Conservation (phyloP, 768 basidiomycete genomes). For the Russula sp. region DNA sequence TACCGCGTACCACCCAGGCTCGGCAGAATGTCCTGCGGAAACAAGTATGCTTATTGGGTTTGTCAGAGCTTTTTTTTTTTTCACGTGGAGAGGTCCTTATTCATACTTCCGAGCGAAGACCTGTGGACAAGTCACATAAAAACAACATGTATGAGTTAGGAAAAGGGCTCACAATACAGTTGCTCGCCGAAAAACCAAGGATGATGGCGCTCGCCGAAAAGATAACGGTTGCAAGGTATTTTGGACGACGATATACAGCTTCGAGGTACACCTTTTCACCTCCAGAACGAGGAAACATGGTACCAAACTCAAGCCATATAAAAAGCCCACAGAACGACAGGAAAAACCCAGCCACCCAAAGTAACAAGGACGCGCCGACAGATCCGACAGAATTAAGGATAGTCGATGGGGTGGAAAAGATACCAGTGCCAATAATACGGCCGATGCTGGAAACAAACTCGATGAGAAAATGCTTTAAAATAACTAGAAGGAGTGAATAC, state of each 20-base stretch:
- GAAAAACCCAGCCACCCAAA: slow-evolving; percentile 60
- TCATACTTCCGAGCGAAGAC: slow-evolving; percentile 36
- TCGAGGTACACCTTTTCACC: slow-evolving; percentile 65
- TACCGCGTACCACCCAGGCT: slow-evolving; percentile 54
- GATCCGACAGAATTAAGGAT: slow-evolving; percentile 57
- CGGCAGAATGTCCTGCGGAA: slow-evolving; percentile 41
- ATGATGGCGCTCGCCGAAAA: slow-evolving; percentile 50
- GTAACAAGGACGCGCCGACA: slow-evolving; percentile 58
- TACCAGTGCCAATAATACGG: slow-evolving; percentile 60
- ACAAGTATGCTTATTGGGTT: slow-evolving; percentile 46
- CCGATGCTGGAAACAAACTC: slow-evolving; percentile 41
- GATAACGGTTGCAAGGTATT: slow-evolving; percentile 47
- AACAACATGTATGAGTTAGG: background rate
- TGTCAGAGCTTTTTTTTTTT: background rate
- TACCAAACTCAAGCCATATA: slow-evolving; percentile 62
- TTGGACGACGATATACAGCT: slow-evolving; percentile 49
- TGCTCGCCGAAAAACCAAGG: slow-evolving; percentile 43
- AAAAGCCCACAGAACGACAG: slow-evolving; percentile 59
- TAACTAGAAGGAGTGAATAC: slow-evolving; percentile 28
- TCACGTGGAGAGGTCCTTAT: background rate
- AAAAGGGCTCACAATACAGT: slow-evolving; percentile 46
- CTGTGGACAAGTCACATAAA: slow-evolving; percentile 18
- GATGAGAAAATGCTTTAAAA: background rate
- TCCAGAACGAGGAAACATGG: slow-evolving; percentile 60
- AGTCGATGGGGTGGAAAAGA: slow-evolving; percentile 60